Conservation (phyloP, 192 early-diverging fungal species). For the Backusella circina region DNA sequence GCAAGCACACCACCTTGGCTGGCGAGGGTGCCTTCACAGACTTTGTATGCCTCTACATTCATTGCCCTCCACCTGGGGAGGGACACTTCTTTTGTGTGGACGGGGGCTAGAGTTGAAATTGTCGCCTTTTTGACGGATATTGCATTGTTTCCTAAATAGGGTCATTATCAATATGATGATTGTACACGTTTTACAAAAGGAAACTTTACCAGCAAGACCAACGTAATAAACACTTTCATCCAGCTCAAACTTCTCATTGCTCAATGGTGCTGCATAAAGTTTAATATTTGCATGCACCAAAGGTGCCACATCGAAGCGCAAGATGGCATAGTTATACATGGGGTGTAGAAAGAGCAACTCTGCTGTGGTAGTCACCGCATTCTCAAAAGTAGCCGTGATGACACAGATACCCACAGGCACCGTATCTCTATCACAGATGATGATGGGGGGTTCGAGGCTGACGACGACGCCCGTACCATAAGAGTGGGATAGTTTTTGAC, state of each 20-base stretch:
- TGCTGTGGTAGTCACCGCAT: constrained; percentile 78
- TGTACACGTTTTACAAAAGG: background rate
- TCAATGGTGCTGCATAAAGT: constrained; percentile 46
- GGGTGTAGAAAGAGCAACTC: constrained; percentile 82
- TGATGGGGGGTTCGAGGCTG: constrained; percentile 72
- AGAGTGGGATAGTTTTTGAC: constrained; percentile 57
- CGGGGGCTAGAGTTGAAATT: constrained; percentile 50
- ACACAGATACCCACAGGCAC: constrained; percentile 74
- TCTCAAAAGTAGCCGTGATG: constrained; percentile 75
- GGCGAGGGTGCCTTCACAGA: constrained; percentile 60
- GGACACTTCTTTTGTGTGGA: constrained; percentile 58
- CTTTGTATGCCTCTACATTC: constrained; percentile 50
- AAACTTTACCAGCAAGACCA: constrained; percentile 41
- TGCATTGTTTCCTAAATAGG: constrained; percentile 32
- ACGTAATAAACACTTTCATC: constrained; percentile 58
- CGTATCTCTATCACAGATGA: constrained; percentile 77
- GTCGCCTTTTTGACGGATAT: constrained; percentile 56
- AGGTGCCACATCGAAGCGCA: constrained; percentile 70
- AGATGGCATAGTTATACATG: constrained; percentile 79
- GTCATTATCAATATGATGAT: no score
- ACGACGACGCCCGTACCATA: constrained; percentile 77
- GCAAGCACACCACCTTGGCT: constrained; percentile 69
- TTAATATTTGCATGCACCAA: constrained; percentile 68
- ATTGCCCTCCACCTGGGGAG: constrained; percentile 57
- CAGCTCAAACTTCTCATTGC: constrained; percentile 47